Conservation (phyloP, 345 rosid species). For the Acer negundo region DNA sequence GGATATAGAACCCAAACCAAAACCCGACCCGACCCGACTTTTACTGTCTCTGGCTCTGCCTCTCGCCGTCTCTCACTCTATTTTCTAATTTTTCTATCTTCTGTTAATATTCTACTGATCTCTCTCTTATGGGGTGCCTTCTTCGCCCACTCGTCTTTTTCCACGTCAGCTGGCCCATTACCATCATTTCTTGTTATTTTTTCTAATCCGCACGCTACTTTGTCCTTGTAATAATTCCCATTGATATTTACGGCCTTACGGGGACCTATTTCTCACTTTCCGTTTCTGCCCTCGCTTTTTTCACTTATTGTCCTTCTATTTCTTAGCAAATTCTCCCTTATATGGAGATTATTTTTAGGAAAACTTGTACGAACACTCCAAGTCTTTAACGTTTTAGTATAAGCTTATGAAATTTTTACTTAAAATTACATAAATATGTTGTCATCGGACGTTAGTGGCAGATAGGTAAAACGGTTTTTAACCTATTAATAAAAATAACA, state of each 20-base stretch:
- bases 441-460: too few species aligned
- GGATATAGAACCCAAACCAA: background rate
- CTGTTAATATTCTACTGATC: too few species aligned
- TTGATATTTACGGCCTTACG: conserved; percentile 15
- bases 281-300: conserved; percentile 12
- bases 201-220: conserved; percentile 58
- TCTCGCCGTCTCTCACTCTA: background rate
- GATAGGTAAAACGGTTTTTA: too few species aligned
- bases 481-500: too few species aligned
- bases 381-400: too few species aligned
- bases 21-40: background rate
- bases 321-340: background rate
- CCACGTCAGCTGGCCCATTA: conserved; percentile 53
- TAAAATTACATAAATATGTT: too few species aligned
- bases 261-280: background rate
- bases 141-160: conserved; percentile 42
- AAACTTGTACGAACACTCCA: too few species aligned
- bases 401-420: too few species aligned
- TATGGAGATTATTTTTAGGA: too few species aligned
- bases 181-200: conserved; percentile 40
- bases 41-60: background rate
- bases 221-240: conserved; percentile 26
- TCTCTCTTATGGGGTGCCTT: conserved; percentile 24
- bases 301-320: background rate
- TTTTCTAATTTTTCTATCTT: too few species aligned